Evolutionary conservation across 768 basidiomycete genomes (phyloP), one percentile per base, ranked within the genome.

Genomic region (Amanita exitialis): DNA sequence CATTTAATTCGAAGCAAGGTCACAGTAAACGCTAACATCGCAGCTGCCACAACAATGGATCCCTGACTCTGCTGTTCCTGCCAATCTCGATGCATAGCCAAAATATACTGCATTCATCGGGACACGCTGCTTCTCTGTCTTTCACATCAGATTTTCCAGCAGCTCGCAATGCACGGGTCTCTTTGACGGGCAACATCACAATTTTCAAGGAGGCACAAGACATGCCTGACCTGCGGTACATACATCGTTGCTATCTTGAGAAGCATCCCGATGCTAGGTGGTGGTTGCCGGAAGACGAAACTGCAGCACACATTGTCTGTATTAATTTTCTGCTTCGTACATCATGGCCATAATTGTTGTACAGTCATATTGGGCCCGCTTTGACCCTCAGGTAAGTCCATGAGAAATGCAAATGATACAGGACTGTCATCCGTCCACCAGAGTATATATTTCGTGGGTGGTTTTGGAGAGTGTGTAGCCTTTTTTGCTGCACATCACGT

Each of bases 361-460:
- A 16, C 27, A 77, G 75, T 68, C 75, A 10, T 76, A 75, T 54
- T 79, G 77, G 77, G 75, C 76, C 44, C 65, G 73, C 15, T 78
- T 78, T 59, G 76, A 79, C 57, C 75, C 76, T 21, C 69, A 73
- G 50, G 76, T 76, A 56, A 59, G 74, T 62, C 16, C 23, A 35
- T 44, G 20, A 53, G 10, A 8, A 10, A 34, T 28, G 23, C 1
- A 23, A 21, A 23, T 36, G 18, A 13, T 10, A 20, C 13, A 7
- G 36, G 12, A 13, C 13, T 32, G 32, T 49, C 16, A 38, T n/a
- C 4, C 2, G 12, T 20, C 6, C n/a, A 43, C 18, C 58, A 77
- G 77, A 66, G 64, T 28, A 62, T 79, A 16, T 77, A 79, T 56
- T 79, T 71, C 47, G 75, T 79, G 4, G 77, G 77, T 10, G 77